Evolutionary conservation across 495 filamentous ascomycete genomes (phyloP).

Genomic region (Hypomontagnella monticulosa): DNA sequence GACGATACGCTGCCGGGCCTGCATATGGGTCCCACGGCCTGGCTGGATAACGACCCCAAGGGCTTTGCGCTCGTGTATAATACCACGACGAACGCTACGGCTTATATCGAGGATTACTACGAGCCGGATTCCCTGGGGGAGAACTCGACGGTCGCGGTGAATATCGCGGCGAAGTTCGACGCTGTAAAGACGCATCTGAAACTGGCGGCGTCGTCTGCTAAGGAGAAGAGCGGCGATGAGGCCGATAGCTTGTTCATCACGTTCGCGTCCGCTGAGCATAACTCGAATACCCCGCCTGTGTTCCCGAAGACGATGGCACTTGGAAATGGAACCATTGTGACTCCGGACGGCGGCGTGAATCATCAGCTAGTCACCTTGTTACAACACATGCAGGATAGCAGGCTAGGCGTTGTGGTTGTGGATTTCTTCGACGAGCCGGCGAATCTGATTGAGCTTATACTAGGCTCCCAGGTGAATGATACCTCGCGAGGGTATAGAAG

Average conservation of each 20-base stretch:
- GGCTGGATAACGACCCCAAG: conserved; percentile 79
- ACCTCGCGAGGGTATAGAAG: too few relatives aligned
- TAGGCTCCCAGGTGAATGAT: conserved; percentile 12
- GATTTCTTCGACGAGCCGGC: conserved; percentile 60
- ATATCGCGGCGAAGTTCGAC: conserved; percentile 75
- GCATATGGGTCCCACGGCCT: conserved; percentile 78
- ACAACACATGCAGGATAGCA: conserved; percentile 74
- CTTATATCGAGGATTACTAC: conserved; percentile 89
- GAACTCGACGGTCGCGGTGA: conserved; percentile 51
- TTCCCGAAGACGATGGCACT: conserved; percentile 60
- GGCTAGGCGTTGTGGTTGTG: conserved; percentile 72
- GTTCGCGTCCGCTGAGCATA: conserved; percentile 59
- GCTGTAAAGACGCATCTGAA: conserved; percentile 73
- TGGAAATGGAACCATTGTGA: conserved; percentile 51
- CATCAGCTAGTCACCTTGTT: conserved; percentile 81
- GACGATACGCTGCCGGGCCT: conserved; percentile 66
- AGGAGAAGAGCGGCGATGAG: not conserved
- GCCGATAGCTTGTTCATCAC: conserved; percentile 59
- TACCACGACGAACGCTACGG: conserved; percentile 66
- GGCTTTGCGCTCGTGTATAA: conserved; percentile 52
- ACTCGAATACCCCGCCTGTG: conserved; percentile 51
- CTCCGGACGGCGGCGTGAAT: conserved; percentile 60
- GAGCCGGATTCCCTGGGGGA: conserved; percentile 68
- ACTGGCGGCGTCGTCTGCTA: conserved; percentile 52
- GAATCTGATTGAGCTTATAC: conserved; percentile 45